phyloP scores from a whole-genome alignment of 2,329 filamentous ascomycete genomes.

The Dactylellina sp. region DNA sequence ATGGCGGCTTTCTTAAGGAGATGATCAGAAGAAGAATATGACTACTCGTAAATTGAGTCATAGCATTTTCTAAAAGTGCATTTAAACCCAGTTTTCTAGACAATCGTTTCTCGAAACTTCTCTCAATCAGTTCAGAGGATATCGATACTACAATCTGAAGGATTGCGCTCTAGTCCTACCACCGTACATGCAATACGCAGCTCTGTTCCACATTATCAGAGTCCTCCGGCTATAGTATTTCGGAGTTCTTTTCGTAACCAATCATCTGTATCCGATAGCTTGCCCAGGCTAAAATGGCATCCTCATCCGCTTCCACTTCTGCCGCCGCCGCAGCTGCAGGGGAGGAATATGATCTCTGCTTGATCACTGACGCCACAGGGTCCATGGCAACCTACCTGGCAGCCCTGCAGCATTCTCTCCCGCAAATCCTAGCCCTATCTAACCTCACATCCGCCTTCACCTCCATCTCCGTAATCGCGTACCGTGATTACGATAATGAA shows the following conservation, averaged over 20 bases:
- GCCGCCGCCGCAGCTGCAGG: slow-evolving; percentile 31
- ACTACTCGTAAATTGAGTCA: slow-evolving; percentile 21
- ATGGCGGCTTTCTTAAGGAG: no score
- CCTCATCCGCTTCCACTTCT: slow-evolving; percentile 27
- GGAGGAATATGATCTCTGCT: slow-evolving; percentile 65
- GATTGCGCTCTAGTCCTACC: no score
- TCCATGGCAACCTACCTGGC: slow-evolving; percentile 66
- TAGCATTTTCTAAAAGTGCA: slow-evolving; percentile 24
- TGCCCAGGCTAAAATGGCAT: slow-evolving; percentile 5
- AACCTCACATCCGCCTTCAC: slow-evolving; percentile 68
- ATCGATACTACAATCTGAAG: no score
- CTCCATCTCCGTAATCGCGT: slow-evolving; percentile 68
- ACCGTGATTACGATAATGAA: slow-evolving; percentile 66
- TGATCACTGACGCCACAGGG: slow-evolving; percentile 66
- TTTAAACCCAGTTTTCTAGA: slow-evolving; percentile 9
- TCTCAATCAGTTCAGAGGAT: no score
- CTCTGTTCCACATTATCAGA: background rate
- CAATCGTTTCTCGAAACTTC: slow-evolving; percentile 30
- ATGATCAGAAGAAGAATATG: slow-evolving; percentile 4
- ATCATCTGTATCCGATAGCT: no score
- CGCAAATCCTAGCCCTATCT: slow-evolving; percentile 68
- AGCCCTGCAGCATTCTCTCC: slow-evolving; percentile 66
- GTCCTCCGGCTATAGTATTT: no score
- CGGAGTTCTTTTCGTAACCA: no score
- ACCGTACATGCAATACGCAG: slow-evolving; percentile 3